Conservation (phyloP, 805 yeast genomes). For the Danielia oregonensis region DNA sequence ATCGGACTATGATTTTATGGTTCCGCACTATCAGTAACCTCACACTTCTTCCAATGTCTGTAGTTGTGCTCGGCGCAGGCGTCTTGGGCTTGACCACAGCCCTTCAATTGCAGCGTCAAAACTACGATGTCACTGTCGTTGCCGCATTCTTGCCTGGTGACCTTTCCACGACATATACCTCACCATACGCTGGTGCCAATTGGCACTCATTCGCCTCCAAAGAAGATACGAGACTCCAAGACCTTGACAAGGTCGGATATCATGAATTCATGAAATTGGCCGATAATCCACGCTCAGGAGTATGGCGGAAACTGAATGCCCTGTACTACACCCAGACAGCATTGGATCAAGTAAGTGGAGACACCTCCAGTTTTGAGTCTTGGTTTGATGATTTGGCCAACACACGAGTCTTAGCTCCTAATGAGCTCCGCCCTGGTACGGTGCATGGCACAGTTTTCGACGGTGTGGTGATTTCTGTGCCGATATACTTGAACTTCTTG, state of each 20-base stretch:
- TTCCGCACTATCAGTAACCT: too few relatives aligned
- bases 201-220: constrained; percentile 58
- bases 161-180: constrained; percentile 46
- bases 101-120: constrained; percentile 20
- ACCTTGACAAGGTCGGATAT: constrained; percentile 48
- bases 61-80: constrained; percentile 28
- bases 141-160: constrained; percentile 54
- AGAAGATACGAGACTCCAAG: constrained; percentile 25
- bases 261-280: constrained; percentile 44
- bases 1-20: too few relatives aligned
- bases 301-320: constrained; percentile 14
- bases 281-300: constrained; percentile 47
- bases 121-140: constrained; percentile 26
- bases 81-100: constrained; percentile 38
- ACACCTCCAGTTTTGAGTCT: constrained; percentile 14
- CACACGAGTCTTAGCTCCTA: constrained; percentile 26
- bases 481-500: constrained; percentile 52
- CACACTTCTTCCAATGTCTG: too few relatives aligned
- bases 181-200: constrained; percentile 72
- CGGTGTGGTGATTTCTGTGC: constrained; percentile 58
- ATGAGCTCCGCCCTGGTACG: constrained; percentile 41
- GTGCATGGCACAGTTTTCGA: constrained; percentile 45
- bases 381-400: constrained; percentile 51
- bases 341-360: constrained; percentile 7
- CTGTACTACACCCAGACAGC: constrained; percentile 11